These are phyloP conservation scores for Xylaria venustula DNA, from an alignment of 495 filamentous ascomycete genomes.

Conservation along the genomic window DNA sequence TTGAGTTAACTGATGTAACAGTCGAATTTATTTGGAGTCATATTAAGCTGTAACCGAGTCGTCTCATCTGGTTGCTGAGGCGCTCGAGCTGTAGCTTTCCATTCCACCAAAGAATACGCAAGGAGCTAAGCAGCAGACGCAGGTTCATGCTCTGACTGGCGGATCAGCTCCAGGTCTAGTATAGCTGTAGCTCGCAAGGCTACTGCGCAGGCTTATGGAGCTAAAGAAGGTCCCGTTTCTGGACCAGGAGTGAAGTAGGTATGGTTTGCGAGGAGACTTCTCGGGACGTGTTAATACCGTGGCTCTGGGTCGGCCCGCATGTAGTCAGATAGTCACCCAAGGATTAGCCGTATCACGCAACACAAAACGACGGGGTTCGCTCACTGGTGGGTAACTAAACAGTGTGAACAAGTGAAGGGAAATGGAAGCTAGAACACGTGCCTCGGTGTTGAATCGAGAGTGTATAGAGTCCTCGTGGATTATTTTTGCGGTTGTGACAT, in stretches of 20 bases:
- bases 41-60: not conserved
- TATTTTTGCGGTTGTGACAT: not conserved
- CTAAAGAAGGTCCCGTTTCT: not conserved
- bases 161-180: constrained; percentile 10
- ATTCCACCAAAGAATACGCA: not conserved
- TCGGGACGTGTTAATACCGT: constrained; percentile 5
- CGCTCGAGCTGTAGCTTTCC: not conserved
- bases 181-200: constrained; percentile 3
- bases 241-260: not conserved
- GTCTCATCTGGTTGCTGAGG: too few species aligned
- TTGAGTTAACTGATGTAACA: too few species aligned
- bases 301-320: constrained; percentile 11
- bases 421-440: not conserved
- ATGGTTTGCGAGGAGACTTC: not conserved
- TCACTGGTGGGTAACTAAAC: not conserved
- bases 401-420: not conserved
- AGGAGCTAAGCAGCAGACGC: not conserved
- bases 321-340: constrained; percentile 5
- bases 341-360: constrained; percentile 2
- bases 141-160: not conserved
- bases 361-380: not conserved
- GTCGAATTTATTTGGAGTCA: too few species aligned
- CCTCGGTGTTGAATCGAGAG: not conserved
- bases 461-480: not conserved
- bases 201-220: not conserved